Percentiles rank a stretch among this genome's conserved stretches.
Evolutionary conservation across 176 grass and related monocot species (phyloP).

Genomic region (Cenchrus fungigraminus): DNA sequence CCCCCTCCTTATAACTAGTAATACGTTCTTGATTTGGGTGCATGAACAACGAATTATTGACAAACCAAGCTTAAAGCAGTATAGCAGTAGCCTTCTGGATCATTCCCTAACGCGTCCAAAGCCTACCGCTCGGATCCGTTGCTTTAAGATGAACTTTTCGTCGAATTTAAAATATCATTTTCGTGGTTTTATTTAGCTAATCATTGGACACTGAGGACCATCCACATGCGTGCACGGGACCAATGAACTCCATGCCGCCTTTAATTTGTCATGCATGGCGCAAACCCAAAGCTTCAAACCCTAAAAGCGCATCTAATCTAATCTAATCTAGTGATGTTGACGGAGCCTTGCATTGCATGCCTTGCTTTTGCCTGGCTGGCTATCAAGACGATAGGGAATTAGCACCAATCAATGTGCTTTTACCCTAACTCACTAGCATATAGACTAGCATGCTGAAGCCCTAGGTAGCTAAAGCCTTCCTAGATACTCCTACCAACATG

Average conservation of each 20-base stretch:
- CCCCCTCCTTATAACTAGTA: too few species aligned
- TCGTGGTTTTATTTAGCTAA: conserved; percentile 1
- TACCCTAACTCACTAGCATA: conserved; percentile 29
- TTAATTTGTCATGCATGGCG: conserved; percentile 37
- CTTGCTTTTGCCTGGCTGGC: not conserved
- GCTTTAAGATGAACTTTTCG: too few species aligned
- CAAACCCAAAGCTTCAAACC: conserved; percentile 23
- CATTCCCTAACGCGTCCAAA: too few species aligned
- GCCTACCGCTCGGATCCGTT: too few species aligned
- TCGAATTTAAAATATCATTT: not conserved
- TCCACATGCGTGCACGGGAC: conserved; percentile 37
- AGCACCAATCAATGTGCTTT: conserved; percentile 30
- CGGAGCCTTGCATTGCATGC: conserved; percentile 5
- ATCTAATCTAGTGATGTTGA: conserved; percentile 45
- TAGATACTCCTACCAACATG: not conserved
- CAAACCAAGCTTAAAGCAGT: too few species aligned
- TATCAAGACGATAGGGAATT: conserved; percentile 22
- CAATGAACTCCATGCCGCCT: conserved; percentile 33
- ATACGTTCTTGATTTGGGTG: too few species aligned
- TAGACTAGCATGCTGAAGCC: not conserved
- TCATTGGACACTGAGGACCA: conserved; percentile 37
- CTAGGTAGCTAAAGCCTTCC: conserved; percentile 16
- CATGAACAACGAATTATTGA: too few species aligned
- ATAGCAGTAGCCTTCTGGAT: too few species aligned
- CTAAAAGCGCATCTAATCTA: conserved; percentile 43